Conservation (phyloP, 2,329 filamentous ascomycete genomes). For the Fusarium sp. region DNA sequence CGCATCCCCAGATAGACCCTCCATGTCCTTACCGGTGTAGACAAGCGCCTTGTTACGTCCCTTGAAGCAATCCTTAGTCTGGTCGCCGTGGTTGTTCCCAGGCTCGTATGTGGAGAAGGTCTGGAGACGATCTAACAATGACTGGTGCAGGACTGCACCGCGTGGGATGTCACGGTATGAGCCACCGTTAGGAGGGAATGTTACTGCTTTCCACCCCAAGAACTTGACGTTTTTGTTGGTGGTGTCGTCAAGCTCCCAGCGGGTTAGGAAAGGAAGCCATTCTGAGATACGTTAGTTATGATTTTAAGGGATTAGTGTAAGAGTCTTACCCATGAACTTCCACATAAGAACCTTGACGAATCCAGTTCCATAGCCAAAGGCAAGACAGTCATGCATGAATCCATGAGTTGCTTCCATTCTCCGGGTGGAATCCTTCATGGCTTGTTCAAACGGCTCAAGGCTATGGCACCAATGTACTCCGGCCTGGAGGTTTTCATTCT, state of each 20-base stretch:
- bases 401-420: slow-evolving; percentile 51
- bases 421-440: slow-evolving; percentile 49
- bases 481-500: slow-evolving; percentile 44
- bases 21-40: slow-evolving; percentile 10
- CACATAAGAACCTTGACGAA: slow-evolving; percentile 58
- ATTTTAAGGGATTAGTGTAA: accelerated
- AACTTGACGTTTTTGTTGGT: slow-evolving; percentile 33
- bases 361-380: slow-evolving; percentile 54
- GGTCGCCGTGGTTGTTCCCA: slow-evolving; percentile 53
- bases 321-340: slow-evolving; percentile 58
- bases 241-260: slow-evolving; percentile 54
- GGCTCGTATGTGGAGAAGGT: slow-evolving; percentile 48
- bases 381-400: slow-evolving; percentile 56
- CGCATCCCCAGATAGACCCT: background rate
- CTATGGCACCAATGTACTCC: slow-evolving; percentile 55
- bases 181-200: slow-evolving; percentile 57
- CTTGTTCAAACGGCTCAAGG: slow-evolving; percentile 51
- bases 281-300: slow-evolving; percentile 46
- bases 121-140: slow-evolving; percentile 54
- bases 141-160: slow-evolving; percentile 57
- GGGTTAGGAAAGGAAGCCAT: slow-evolving; percentile 56
- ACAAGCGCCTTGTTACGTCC: slow-evolving; percentile 36
- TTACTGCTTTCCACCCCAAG: slow-evolving; percentile 42
- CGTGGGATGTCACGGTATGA: slow-evolving; percentile 55
- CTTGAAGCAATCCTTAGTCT: slow-evolving; percentile 48